Evolutionary conservation across 2,329 filamentous ascomycete genomes (phyloP).

Genomic region (Sporothrix humicola): DNA sequence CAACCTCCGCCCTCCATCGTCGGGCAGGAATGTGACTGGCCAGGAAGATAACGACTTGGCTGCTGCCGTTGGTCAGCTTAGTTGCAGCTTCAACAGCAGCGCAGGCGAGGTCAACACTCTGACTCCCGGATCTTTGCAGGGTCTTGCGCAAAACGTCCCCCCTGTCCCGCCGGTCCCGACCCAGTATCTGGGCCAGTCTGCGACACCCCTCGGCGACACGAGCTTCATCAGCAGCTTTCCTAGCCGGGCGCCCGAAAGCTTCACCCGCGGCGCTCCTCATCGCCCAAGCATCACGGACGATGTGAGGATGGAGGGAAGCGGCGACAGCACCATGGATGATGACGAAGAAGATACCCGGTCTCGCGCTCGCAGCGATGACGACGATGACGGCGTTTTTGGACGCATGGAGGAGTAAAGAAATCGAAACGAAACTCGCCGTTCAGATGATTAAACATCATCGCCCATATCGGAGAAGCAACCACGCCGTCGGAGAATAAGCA

Average conservation of each 20-base stretch:
- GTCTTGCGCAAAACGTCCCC: constrained; percentile 74
- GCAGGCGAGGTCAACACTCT: constrained; percentile 65
- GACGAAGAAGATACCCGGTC: constrained; percentile 68
- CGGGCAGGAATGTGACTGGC: constrained; percentile 74
- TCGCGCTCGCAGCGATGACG: constrained; percentile 76
- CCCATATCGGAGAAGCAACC: background rate
- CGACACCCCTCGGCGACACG: constrained; percentile 59
- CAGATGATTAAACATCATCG: constrained; percentile 18
- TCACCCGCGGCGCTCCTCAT: constrained; percentile 62
- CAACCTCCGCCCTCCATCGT: constrained; percentile 72
- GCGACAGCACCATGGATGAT: constrained; percentile 68
- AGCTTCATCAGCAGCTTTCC: constrained; percentile 69
- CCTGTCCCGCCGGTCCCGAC: constrained; percentile 87
- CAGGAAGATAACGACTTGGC: constrained; percentile 88
- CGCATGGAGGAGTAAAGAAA: constrained; percentile 82
- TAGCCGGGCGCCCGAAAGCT: constrained; percentile 66
- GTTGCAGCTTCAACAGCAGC: constrained; percentile 86
- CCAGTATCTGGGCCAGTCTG: constrained; percentile 68
- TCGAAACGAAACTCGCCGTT: background rate
- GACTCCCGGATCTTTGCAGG: constrained; percentile 44
- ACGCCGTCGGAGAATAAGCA: no score
- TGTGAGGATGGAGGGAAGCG: constrained; percentile 70
- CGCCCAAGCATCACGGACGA: constrained; percentile 49
- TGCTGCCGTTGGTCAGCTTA: constrained; percentile 86
- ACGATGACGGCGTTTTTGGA: constrained; percentile 95